Evolutionary conservation across 2,329 filamentous ascomycete species (phyloP).

Genomic region (Aureobasidium leucospermi): DNA sequence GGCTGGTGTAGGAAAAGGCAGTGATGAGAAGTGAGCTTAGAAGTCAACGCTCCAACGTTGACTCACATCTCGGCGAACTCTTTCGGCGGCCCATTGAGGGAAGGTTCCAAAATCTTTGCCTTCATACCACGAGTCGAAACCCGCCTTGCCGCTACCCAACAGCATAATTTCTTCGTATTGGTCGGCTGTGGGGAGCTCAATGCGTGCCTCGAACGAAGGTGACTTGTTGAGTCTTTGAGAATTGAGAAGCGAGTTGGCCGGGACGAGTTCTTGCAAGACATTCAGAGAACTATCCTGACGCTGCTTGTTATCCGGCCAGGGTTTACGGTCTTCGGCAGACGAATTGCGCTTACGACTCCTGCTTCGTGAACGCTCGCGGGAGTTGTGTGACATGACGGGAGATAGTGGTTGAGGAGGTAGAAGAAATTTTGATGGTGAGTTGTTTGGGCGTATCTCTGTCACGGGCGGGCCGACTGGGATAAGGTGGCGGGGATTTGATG

Average conservation of each 20-base stretch:
- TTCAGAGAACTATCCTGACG: constrained; percentile 31
- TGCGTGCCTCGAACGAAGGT: constrained; percentile 9
- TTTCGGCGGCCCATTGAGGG: constrained; percentile 13
- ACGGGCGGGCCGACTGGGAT: constrained; percentile 15
- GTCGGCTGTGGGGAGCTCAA: constrained; percentile 7
- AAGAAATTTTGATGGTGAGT: constrained; percentile 4
- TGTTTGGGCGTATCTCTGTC: constrained; percentile 6
- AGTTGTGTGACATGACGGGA: constrained; percentile 21
- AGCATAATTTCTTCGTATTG: constrained; percentile 9
- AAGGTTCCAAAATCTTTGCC: not conserved
- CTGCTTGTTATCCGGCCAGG: constrained; percentile 19
- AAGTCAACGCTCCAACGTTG: constrained; percentile 13
- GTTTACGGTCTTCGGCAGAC: constrained; percentile 8
- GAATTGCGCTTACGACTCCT: not conserved
- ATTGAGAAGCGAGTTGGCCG: constrained; percentile 14
- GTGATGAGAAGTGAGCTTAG: not conserved
- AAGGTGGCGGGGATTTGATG: constrained; percentile 18
- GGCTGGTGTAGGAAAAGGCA: not conserved
- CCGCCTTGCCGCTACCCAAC: constrained; percentile 6
- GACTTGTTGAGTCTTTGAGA: not conserved
- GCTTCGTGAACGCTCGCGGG: constrained; percentile 14
- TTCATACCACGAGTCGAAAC: constrained; percentile 12
- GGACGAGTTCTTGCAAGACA: constrained; percentile 32
- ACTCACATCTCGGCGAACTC: constrained; percentile 8
- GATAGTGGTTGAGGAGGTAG: constrained; percentile 21